Evolutionary conservation across 2,329 filamentous ascomycete species (phyloP), one percentile per base, ranked within the genome.

Genomic region (Ascomycota sp.): DNA sequence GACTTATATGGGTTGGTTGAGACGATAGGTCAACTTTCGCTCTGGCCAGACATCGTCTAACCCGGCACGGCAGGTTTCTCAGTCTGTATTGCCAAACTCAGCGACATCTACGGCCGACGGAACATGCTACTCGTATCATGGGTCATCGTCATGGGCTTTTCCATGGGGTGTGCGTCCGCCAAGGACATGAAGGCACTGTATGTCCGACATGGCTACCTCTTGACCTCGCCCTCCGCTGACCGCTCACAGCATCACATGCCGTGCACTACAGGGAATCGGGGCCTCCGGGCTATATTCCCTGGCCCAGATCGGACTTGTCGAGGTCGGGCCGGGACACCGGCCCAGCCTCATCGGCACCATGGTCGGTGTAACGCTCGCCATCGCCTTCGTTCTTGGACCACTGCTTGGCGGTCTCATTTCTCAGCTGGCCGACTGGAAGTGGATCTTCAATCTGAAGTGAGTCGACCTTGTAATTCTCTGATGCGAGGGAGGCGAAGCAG

Each of bases 381-480:
- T 66, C 9, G 63, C 67, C 0, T 69, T 69, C 37, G 57, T 73
- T 4, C 50, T 73, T 1, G 69, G 69, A 0, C 66, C 69, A 1
- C 44, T 73, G 3, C 46, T 73, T 4, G 69, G 68, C 4, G 69
- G 68, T 2, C 49, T 58, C 3, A 62, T 74, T 15, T 59, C 64
- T 1, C 53, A 61, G n/a, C 47, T 55, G 2, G 56, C 57, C 12
- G 56, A 53, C 26, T 74, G 69, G 69, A 54, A 62, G 30, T 69
- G 65, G 53, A 55, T 73, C 24, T 73, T 73, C 43, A 64, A 65
- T 44, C 62, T 72, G 43, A 74, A 74, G 65, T 70, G 47, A 27
- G 58, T 38, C 7, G 11, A 6, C 15, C 15, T 17, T 17, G 15
- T 17, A 17, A 4, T 30, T 17, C 13, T 11, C 21, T 3, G 3